These are phyloP conservation scores for Colletotrichum acutatum DNA, from an alignment of 2,329 filamentous ascomycete species.

Conservation along the genomic window DNA sequence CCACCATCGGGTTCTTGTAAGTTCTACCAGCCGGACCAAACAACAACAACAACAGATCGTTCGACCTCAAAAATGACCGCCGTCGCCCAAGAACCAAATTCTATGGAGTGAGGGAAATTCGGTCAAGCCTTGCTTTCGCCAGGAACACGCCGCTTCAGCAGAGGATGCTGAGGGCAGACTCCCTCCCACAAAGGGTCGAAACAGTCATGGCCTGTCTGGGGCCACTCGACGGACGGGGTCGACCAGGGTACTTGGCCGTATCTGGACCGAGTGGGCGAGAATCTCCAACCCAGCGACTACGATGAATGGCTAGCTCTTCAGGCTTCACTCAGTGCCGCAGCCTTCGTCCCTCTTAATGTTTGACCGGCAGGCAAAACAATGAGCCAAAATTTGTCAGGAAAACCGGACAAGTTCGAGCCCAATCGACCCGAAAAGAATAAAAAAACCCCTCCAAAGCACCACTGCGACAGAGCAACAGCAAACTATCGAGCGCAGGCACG, in stretches of 20 bases:
- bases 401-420: conserved; percentile 2
- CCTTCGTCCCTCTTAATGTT: not conserved
- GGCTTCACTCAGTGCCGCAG: not conserved
- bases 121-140: not conserved
- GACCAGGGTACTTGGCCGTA: conserved; percentile 27
- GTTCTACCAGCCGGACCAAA: not conserved
- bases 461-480: conserved; percentile 4
- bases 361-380: not conserved
- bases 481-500: conserved; percentile 6
- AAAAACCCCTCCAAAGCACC: not conserved
- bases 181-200: conserved; percentile 27
- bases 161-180: conserved; percentile 4
- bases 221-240: conserved; percentile 26
- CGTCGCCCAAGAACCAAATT: not conserved
- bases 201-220: conserved; percentile 12
- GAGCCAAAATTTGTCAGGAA: not conserved
- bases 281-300: conserved; percentile 11
- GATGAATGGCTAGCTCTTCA: conserved; percentile 11
- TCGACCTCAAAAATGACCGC: not conserved
- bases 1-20: conserved; percentile 17
- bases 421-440: not conserved
- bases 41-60: not conserved
- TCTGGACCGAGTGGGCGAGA: conserved; percentile 6
- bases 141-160: not conserved
- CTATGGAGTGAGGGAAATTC: not conserved